phyloP scores from a whole-genome alignment of 192 early-diverging fungal genomes.

The Coemansia sp. region DNA sequence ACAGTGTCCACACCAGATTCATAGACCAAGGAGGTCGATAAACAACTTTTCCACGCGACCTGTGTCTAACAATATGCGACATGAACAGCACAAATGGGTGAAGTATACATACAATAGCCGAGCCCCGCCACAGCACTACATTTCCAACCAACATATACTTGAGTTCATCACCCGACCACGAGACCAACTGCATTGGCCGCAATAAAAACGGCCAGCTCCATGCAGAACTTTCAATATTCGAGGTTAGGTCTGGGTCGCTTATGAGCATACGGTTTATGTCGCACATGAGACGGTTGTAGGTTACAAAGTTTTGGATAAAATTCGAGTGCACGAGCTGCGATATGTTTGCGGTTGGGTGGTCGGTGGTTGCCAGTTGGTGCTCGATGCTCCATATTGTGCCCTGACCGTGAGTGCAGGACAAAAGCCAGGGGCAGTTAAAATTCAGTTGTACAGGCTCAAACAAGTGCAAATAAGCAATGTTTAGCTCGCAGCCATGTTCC shows the following conservation, averaged over 20 bases:
- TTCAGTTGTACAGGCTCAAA: not conserved
- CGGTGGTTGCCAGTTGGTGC: not conserved
- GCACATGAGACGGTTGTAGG: slow-evolving; percentile 94
- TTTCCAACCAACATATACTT: not conserved
- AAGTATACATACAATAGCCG: not conserved
- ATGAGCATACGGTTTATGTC: slow-evolving; percentile 87
- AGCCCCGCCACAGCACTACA: not conserved
- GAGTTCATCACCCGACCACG: not conserved
- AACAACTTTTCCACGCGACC: not conserved
- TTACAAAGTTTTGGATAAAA: slow-evolving; percentile 75
- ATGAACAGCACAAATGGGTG: not conserved
- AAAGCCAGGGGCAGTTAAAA: not conserved
- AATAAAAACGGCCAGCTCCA: not conserved
- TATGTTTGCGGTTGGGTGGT: not conserved
- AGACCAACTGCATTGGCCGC: not conserved
- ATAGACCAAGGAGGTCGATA: slow-evolving; percentile 1
- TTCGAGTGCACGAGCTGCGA: not conserved
- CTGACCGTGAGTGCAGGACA: not conserved
- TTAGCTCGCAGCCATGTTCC: not conserved
- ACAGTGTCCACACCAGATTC: slow-evolving; percentile 36
- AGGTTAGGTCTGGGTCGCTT: slow-evolving; percentile 84
- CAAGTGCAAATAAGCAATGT: not conserved
- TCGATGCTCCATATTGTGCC: not conserved
- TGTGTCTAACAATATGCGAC: not conserved
- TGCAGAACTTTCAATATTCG: slow-evolving; percentile 61